phyloP scores from a whole-genome alignment of 2,329 filamentous ascomycete genomes.

The Fusarium buxicola region DNA sequence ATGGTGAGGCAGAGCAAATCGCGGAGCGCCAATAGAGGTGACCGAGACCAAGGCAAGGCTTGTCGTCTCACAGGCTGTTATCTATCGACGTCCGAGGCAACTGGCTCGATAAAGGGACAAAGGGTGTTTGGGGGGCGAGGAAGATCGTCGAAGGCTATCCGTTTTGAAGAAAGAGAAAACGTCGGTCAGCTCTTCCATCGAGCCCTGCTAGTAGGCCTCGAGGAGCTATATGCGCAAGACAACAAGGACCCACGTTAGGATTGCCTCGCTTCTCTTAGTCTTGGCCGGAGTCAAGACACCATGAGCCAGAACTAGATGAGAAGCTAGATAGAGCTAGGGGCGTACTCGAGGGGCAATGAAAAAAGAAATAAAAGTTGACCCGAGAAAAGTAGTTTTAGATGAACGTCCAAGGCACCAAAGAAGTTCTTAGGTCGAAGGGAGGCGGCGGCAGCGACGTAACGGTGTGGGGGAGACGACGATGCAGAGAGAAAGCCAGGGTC shows the following conservation, averaged over 20 bases:
- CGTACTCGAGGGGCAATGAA: constrained; percentile 34
- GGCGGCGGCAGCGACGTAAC: constrained; percentile 37
- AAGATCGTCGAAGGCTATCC: constrained; percentile 35
- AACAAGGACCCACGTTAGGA: constrained; percentile 47
- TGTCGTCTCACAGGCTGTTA: constrained; percentile 33
- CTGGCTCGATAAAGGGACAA: constrained; percentile 24
- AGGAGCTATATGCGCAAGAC: constrained; percentile 45
- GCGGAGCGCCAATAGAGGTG: constrained; percentile 48
- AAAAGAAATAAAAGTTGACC: constrained; percentile 45
- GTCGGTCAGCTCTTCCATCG: constrained; percentile 39
- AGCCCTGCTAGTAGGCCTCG: constrained; percentile 37
- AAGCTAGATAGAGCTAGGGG: constrained; percentile 32
- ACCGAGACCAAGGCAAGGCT: constrained; percentile 45
- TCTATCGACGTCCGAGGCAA: constrained; percentile 28
- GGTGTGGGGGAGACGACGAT: constrained; percentile 38
- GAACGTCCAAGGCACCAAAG: constrained; percentile 13
- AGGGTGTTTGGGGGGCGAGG: constrained; percentile 31
- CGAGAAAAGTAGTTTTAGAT: constrained; percentile 38
- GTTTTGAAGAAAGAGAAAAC: constrained; percentile 43
- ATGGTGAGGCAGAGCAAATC: constrained; percentile 49
- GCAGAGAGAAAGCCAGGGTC: constrained; percentile 43
- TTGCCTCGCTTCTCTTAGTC: constrained; percentile 41
- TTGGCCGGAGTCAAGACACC: constrained; percentile 38
- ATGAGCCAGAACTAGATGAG: constrained; percentile 30
- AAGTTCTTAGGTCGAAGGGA: constrained; percentile 38